A percentile compares a stretch with the other conserved stretches of the same genome.
phyloP scores from a whole-genome alignment of 2,329 filamentous ascomycete genomes.

The Samsoniella hepiali region DNA sequence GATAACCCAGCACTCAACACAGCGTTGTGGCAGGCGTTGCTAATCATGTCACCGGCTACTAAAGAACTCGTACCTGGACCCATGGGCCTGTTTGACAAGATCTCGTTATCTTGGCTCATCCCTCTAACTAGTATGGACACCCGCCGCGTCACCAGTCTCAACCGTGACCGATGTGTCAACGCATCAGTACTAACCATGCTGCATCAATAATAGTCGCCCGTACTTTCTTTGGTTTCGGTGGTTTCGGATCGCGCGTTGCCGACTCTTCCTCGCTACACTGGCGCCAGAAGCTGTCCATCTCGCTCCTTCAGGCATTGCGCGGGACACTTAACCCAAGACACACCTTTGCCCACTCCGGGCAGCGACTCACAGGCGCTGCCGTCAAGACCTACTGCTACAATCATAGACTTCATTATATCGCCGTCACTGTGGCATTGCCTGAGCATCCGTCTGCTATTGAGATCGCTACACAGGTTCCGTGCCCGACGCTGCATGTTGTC shows the following conservation, averaged over 20 bases:
- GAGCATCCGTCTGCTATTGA: not conserved
- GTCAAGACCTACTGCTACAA: not conserved
- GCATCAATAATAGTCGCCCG: not conserved
- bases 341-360: not conserved
- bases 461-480: not conserved
- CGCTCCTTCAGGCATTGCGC: conserved; percentile 1
- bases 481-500: conserved; percentile 1
- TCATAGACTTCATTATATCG: not conserved
- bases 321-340: not conserved
- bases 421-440: not conserved
- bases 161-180: not conserved
- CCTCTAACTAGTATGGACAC: not conserved
- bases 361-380: conserved; percentile 1
- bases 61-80: not conserved
- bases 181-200: not conserved
- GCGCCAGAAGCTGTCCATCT: conserved; percentile 1
- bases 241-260: not conserved
- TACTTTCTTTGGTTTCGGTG: not conserved
- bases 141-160: not conserved
- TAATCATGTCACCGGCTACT: not conserved
- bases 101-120: not conserved
- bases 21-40: not conserved
- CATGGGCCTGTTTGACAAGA: not conserved
- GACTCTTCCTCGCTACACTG: conserved; percentile 1
- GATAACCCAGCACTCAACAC: not conserved